phyloP scores from a whole-genome alignment of 2,329 filamentous ascomycete species.

The Metarhizium brunneum region DNA sequence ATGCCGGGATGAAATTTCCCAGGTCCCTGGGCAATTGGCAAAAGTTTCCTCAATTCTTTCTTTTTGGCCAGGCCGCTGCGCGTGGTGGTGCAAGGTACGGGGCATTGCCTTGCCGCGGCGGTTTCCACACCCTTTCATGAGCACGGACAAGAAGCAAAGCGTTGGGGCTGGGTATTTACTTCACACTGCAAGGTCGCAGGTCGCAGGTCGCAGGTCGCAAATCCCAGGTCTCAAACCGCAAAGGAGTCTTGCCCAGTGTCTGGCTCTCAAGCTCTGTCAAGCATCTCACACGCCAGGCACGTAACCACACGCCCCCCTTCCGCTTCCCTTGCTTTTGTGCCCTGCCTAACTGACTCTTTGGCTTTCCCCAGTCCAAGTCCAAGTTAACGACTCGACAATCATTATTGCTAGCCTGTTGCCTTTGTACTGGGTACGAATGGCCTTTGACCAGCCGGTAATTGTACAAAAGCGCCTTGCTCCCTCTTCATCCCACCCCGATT shows the following conservation, averaged over 20 bases:
- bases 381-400: constrained; percentile 1
- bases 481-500: constrained; percentile 5
- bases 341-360: constrained; percentile 7
- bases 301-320: background rate
- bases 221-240: background rate
- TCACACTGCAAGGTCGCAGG: background rate
- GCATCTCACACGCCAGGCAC: background rate
- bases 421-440: background rate
- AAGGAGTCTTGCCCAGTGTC: background rate
- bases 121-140: background rate
- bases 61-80: constrained; percentile 1
- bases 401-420: constrained; percentile 3
- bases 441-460: background rate
- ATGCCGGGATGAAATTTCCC: constrained; percentile 8
- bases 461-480: constrained; percentile 13
- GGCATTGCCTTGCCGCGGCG: background rate
- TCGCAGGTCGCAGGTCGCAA: background rate
- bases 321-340: constrained; percentile 6
- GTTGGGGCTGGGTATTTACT: no score
- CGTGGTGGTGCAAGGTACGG: background rate
- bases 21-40: constrained; percentile 6
- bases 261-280: background rate
- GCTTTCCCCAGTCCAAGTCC: background rate
- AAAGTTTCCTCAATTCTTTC: constrained; percentile 3
- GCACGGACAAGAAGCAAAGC: background rate